Percentiles rank a stretch among this genome's conserved stretches.
Conservation (phyloP, 2,329 filamentous ascomycete species). For the Pleoardoris graminearum region DNA sequence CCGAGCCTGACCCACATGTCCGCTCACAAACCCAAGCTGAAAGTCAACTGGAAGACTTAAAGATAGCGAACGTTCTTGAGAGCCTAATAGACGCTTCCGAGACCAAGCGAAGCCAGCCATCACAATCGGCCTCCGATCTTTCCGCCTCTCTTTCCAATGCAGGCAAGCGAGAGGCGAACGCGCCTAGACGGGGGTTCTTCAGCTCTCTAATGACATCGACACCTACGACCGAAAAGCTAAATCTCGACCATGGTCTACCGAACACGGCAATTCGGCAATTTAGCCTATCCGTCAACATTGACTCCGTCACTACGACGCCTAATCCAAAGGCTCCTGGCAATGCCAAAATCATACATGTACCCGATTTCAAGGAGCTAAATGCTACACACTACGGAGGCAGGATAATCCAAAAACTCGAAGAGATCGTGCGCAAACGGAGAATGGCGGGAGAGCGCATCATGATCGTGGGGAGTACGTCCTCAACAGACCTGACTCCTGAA, state of each 20-base stretch:
- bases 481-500: slow-evolving; percentile 52
- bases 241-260: slow-evolving; percentile 32
- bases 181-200: slow-evolving; percentile 32
- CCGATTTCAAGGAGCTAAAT: slow-evolving; percentile 79
- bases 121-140: slow-evolving; percentile 9
- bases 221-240: slow-evolving; percentile 22
- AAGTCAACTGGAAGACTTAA: slow-evolving; percentile 43
- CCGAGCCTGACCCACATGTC: slow-evolving; percentile 19
- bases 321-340: slow-evolving; percentile 34
- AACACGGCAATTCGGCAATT: slow-evolving; percentile 17
- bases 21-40: slow-evolving; percentile 32
- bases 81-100: slow-evolving; percentile 38
- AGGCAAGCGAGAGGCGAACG: slow-evolving; percentile 1
- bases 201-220: slow-evolving; percentile 30
- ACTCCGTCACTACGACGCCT: slow-evolving; percentile 14
- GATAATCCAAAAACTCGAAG: slow-evolving; percentile 71
- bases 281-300: slow-evolving; percentile 24
- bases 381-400: slow-evolving; percentile 68
- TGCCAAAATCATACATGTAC: slow-evolving; percentile 73
- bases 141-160: neutral
- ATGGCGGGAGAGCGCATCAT: slow-evolving; percentile 71
- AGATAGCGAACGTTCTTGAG: slow-evolving; percentile 39
- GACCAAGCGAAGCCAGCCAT: slow-evolving; percentile 29
- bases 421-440: slow-evolving; percentile 72
- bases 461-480: slow-evolving; percentile 75